Percentiles rank a stretch among this genome's conserved stretches.
Conservation (phyloP, 257 asterid genomes). For the Echites panduratus region DNA sequence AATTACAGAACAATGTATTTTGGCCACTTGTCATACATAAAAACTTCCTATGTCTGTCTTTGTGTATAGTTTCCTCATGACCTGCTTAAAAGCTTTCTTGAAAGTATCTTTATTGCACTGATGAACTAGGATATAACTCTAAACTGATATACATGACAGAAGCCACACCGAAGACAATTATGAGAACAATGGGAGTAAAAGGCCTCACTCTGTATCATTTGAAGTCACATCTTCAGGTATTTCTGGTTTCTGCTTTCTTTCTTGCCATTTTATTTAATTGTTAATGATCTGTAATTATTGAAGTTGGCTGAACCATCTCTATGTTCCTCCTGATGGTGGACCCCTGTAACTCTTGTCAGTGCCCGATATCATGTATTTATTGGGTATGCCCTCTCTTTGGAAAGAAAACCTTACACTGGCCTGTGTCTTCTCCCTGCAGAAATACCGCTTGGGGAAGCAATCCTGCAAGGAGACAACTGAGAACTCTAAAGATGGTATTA, state of each 20-base stretch:
- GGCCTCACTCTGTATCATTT: constrained; percentile 91
- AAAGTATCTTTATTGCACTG: constrained; percentile 3
- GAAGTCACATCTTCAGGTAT: constrained; percentile 96
- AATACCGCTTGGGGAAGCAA: constrained; percentile 83
- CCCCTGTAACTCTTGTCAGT: background rate
- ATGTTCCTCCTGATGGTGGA: background rate
- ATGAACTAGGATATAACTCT: constrained; percentile 9
- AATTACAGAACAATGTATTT: background rate
- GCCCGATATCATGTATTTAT: background rate
- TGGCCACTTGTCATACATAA: background rate
- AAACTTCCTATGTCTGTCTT: background rate
- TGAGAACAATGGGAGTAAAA: constrained; percentile 94
- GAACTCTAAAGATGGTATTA: constrained; percentile 78
- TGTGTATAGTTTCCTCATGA: background rate
- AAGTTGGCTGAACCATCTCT: background rate
- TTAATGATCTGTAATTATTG: background rate
- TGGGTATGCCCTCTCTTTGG: background rate
- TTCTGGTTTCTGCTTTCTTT: constrained; percentile 4
- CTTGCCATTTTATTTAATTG: background rate
- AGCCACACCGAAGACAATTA: constrained; percentile 81
- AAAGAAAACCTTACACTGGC: background rate
- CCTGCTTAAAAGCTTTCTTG: background rate
- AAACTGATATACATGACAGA: constrained; percentile 42
- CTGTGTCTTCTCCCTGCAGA: constrained; percentile 39
- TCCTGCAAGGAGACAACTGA: constrained; percentile 63